Evolutionary conservation across 2,329 filamentous ascomycete genomes (phyloP).

Genomic region (Coniochaeta sp.): DNA sequence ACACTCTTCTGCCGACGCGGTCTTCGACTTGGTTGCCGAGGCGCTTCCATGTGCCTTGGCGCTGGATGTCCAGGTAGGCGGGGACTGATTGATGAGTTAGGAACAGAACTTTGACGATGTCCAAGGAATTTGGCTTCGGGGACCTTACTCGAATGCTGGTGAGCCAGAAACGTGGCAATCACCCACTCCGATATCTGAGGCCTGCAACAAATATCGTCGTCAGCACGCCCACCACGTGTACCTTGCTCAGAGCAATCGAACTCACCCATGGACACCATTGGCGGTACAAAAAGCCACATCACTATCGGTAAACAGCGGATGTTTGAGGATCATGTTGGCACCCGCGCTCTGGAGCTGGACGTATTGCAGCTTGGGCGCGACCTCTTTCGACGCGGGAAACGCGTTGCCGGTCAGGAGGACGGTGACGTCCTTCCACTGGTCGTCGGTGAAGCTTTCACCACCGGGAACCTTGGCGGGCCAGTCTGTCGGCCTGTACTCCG

Average conservation of each 20-base stretch:
- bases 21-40: slow-evolving; percentile 28
- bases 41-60: slow-evolving; percentile 35
- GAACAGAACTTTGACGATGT: too few relatives aligned
- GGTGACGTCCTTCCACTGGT: slow-evolving; percentile 42
- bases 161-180: slow-evolving; percentile 41
- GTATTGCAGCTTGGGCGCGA: slow-evolving; percentile 40
- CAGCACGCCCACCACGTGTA: neutral
- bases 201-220: slow-evolving; percentile 22
- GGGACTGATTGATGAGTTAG: slow-evolving; percentile 27
- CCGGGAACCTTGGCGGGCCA: slow-evolving; percentile 19
- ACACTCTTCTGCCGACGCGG: slow-evolving; percentile 42
- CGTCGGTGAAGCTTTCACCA: slow-evolving; percentile 13
- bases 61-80: slow-evolving; percentile 35
- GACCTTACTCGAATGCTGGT: slow-evolving; percentile 38
- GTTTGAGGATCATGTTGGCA: slow-evolving; percentile 38
- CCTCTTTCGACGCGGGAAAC: slow-evolving; percentile 31
- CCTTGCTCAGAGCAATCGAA: neutral
- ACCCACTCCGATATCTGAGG: slow-evolving; percentile 54
- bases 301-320: slow-evolving; percentile 41
- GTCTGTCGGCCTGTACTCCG: slow-evolving; percentile 22
- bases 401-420: slow-evolving; percentile 35
- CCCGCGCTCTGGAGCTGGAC: slow-evolving; percentile 50
- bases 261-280: slow-evolving; percentile 51
- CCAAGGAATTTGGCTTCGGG: neutral
- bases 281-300: slow-evolving; percentile 45